phyloP scores from a whole-genome alignment of 2,329 filamentous ascomycete species.

The Fusarium palustre region DNA sequence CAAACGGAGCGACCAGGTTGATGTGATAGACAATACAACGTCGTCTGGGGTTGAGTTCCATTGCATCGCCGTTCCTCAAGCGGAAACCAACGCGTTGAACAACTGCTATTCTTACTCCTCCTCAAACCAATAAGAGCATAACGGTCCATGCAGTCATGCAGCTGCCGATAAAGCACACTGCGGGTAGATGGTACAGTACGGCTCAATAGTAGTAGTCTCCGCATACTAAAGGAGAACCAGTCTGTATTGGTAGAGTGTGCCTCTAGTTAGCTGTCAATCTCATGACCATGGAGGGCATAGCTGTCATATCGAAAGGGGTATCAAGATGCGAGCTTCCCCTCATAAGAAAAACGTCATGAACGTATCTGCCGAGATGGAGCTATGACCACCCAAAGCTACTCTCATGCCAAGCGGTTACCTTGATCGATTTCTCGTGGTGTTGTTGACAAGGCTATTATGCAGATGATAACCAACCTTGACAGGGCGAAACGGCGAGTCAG shows the following conservation, averaged over 20 bases:
- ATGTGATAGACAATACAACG: background rate
- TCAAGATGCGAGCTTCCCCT: conserved; percentile 39
- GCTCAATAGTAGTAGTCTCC: background rate
- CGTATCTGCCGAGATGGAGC: conserved; percentile 13
- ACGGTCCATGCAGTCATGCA: conserved; percentile 38
- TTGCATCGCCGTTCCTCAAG: conserved; percentile 4
- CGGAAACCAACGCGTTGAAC: background rate
- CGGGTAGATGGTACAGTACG: conserved; percentile 26
- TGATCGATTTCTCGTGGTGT: background rate
- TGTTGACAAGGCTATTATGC: conserved; percentile 9
- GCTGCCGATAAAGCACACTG: conserved; percentile 33
- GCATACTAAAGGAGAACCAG: background rate
- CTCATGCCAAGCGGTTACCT: background rate
- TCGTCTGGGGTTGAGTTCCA: background rate
- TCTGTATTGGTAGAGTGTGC: background rate
- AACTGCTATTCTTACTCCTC: conserved; percentile 3
- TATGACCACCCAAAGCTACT: conserved; percentile 18
- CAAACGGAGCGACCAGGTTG: background rate
- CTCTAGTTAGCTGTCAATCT: conserved; percentile 3
- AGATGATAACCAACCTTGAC: background rate
- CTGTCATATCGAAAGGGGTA: conserved; percentile 29
- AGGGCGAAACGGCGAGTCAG: background rate
- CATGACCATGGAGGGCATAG: conserved; percentile 14
- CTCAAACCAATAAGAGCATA: conserved; percentile 12
- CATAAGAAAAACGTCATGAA: conserved; percentile 24